Evolutionary conservation across 768 basidiomycete genomes (phyloP).

Genomic region (Tylopilus rubrobrunneus): DNA sequence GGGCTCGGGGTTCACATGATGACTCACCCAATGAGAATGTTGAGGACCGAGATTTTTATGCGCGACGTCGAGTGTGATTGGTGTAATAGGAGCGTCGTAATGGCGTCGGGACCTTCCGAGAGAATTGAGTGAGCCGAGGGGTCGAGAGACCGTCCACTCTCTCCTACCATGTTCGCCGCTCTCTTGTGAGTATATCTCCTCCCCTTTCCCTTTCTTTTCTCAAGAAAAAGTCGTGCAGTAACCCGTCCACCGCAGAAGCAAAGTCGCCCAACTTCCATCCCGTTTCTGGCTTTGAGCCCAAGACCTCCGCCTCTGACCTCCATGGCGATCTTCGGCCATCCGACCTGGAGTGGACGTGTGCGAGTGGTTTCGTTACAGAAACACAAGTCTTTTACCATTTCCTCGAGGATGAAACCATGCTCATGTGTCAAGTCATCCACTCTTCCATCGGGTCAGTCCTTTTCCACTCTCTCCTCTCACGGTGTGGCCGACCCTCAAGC

Average conservation of each 20-base stretch:
- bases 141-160: background rate
- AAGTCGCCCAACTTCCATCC: conserved; percentile 80
- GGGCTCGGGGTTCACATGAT: too few species aligned
- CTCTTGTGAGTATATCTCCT: conserved; percentile 60
- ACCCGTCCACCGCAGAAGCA: conserved; percentile 55
- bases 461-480: background rate
- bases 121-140: conserved; percentile 5
- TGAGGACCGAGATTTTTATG: too few species aligned
- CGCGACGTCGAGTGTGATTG: too few species aligned
- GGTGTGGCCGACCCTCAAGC: conserved; percentile 9
- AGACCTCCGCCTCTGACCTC: conserved; percentile 51
- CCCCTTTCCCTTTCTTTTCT: conserved; percentile 4
- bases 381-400: conserved; percentile 86
- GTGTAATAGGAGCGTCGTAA: background rate
- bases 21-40: too few species aligned
- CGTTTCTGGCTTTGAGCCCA: conserved; percentile 50
- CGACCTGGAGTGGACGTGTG: conserved; percentile 81
- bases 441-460: conserved; percentile 78
- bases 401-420: conserved; percentile 70
- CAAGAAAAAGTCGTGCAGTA: conserved; percentile 34
- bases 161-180: conserved; percentile 66
- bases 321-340: conserved; percentile 71
- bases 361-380: conserved; percentile 83
- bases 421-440: conserved; percentile 87
- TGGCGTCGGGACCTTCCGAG: conserved; percentile 3